These are phyloP conservation scores for Aureobasidium namibiae DNA, from an alignment of 2,329 filamentous ascomycete species.

Conservation along the genomic window DNA sequence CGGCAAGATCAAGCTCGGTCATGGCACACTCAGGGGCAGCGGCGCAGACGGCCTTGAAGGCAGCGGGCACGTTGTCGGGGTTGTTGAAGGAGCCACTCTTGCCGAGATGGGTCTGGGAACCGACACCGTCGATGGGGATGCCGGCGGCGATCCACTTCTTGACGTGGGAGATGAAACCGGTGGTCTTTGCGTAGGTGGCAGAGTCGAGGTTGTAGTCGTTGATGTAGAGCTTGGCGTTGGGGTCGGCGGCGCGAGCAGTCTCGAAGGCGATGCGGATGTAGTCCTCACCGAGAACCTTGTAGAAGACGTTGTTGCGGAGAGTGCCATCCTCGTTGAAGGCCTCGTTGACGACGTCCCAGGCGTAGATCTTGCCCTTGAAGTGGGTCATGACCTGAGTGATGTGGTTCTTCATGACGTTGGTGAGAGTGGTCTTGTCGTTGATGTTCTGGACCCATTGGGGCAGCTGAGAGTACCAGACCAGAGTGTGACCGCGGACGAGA, in stretches of 20 bases:
- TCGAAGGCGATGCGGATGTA: conserved; percentile 64
- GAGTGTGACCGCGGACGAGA: conserved; percentile 56
- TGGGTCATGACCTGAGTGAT: conserved; percentile 49
- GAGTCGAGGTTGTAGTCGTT: conserved; percentile 61
- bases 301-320: conserved; percentile 57
- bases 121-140: conserved; percentile 58
- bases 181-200: conserved; percentile 50
- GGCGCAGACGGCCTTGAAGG: conserved; percentile 46
- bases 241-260: conserved; percentile 58
- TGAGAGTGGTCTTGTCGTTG: conserved; percentile 44
- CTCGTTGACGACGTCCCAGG: conserved; percentile 33
- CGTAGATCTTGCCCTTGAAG: conserved; percentile 56
- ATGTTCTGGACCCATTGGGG: conserved; percentile 51
- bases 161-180: conserved; percentile 50
- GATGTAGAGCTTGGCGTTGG: conserved; percentile 62
- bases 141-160: conserved; percentile 55
- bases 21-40: conserved; percentile 51
- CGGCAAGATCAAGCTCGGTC: conserved; percentile 60
- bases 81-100: conserved; percentile 23
- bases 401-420: conserved; percentile 51
- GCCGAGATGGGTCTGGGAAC: conserved; percentile 49
- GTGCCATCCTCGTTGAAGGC: conserved; percentile 47
- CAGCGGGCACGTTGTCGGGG: conserved; percentile 38
- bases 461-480: conserved; percentile 51
- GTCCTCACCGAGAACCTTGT: conserved; percentile 58